These are phyloP conservation scores for Clitocybe nebularis DNA, from an alignment of 1,284 basidiomycete genomes.

Conservation along the genomic window DNA sequence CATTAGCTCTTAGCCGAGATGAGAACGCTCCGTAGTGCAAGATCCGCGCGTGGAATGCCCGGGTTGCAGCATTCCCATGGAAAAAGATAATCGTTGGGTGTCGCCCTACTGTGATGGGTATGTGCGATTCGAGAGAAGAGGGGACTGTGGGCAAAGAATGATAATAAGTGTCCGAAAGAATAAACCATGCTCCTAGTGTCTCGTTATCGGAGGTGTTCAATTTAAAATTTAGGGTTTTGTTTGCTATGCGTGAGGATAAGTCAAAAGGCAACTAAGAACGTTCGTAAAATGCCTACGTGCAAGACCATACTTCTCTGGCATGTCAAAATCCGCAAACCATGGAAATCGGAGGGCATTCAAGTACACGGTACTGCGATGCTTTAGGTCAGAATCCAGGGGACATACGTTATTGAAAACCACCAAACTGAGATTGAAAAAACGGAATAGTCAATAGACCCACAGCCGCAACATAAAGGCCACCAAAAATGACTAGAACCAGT, in stretches of 20 bases:
- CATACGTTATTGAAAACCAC: slow-evolving; percentile 14
- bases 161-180: slow-evolving; percentile 72
- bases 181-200: slow-evolving; percentile 85
- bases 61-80: slow-evolving; percentile 86
- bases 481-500: slow-evolving; percentile 34
- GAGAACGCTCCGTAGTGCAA: slow-evolving; percentile 61
- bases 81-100: slow-evolving; percentile 84
- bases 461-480: slow-evolving; percentile 50
- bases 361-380: slow-evolving; percentile 39
- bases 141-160: slow-evolving; percentile 39
- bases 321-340: slow-evolving; percentile 55
- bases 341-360: slow-evolving; percentile 69
- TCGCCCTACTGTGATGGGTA: slow-evolving; percentile 46
- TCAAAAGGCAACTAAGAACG: background rate
- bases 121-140: slow-evolving; percentile 30
- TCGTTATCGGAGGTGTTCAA: slow-evolving; percentile 76
- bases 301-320: slow-evolving; percentile 76
- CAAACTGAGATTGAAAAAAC: slow-evolving; percentile 72
- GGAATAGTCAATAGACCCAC: slow-evolving; percentile 59
- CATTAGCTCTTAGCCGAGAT: slow-evolving; percentile 65
- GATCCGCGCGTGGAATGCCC: slow-evolving; percentile 64
- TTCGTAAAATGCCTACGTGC: slow-evolving; percentile 58
- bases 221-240: slow-evolving; percentile 73
- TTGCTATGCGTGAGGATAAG: slow-evolving; percentile 42
- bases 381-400: slow-evolving; percentile 18